These are phyloP conservation scores for Sporothrix dimorphospora DNA, from an alignment of 2,329 filamentous ascomycete species.

Conservation along the genomic window DNA sequence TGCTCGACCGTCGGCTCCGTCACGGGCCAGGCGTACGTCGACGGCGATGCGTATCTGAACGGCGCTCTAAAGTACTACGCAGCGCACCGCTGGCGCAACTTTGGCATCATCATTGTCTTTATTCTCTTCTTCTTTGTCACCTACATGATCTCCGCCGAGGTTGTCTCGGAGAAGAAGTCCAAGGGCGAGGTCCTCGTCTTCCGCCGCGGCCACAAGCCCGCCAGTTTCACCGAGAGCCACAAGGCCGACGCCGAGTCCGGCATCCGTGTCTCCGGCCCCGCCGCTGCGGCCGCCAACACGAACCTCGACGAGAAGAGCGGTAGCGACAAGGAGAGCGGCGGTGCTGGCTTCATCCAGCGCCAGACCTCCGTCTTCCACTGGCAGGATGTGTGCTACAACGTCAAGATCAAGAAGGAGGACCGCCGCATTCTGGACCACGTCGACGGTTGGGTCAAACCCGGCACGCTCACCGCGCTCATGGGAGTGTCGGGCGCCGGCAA, in stretches of 20 bases:
- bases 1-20: slow-evolving; percentile 64
- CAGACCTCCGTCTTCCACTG: slow-evolving; percentile 87
- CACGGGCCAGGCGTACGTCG: slow-evolving; percentile 55
- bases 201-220: slow-evolving; percentile 67
- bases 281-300: not conserved
- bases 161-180: slow-evolving; percentile 67
- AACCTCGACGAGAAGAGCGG: slow-evolving; percentile 21
- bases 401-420: slow-evolving; percentile 77
- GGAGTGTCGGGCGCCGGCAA: slow-evolving; percentile 90
- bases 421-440: slow-evolving; percentile 82
- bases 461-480: slow-evolving; percentile 88
- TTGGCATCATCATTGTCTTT: slow-evolving; percentile 70
- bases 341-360: slow-evolving; percentile 50
- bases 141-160: slow-evolving; percentile 69
- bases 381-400: slow-evolving; percentile 76
- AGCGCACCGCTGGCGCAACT: slow-evolving; percentile 69
- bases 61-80: slow-evolving; percentile 59
- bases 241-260: slow-evolving; percentile 64
- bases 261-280: slow-evolving; percentile 53
- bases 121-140: slow-evolving; percentile 61
- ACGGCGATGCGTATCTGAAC: slow-evolving; percentile 61
- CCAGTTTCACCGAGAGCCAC: slow-evolving; percentile 61
- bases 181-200: slow-evolving; percentile 79
- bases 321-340: slow-evolving; percentile 39
- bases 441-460: slow-evolving; percentile 94